Conservation (phyloP, 2,329 filamentous ascomycete species). For the Colletotrichum sp. region DNA sequence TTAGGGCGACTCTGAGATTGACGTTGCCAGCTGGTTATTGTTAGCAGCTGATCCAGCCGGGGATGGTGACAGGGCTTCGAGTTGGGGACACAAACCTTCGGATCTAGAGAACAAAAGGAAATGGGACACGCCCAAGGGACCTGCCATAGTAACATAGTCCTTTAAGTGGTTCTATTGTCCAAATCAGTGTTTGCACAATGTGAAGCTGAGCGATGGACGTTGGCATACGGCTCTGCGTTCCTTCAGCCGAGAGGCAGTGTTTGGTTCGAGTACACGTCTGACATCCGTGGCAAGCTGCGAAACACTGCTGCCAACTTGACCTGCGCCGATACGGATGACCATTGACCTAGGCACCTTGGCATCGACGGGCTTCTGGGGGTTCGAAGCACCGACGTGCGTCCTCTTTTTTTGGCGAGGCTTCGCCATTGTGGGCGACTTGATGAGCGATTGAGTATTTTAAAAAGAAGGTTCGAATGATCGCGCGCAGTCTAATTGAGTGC, state of each 20-base stretch:
- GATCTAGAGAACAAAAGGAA: constrained; percentile 92
- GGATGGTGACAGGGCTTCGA: background rate
- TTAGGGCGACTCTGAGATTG: constrained; percentile 85
- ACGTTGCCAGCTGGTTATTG: constrained; percentile 72
- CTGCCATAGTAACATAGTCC: constrained; percentile 95
- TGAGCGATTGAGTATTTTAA: background rate
- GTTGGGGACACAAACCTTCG: constrained; percentile 53
- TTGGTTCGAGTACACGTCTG: constrained; percentile 92
- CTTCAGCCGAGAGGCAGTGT: constrained; percentile 87
- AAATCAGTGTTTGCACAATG: background rate
- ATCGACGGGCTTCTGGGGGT: constrained; percentile 59
- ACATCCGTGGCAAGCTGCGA: constrained; percentile 93
- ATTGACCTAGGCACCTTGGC: constrained; percentile 85
- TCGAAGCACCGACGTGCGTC: constrained; percentile 76
- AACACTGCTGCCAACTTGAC: constrained; percentile 89
- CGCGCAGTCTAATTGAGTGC: background rate
- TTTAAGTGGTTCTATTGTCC: constrained; percentile 71
- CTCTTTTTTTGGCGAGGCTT: constrained; percentile 85
- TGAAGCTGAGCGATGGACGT: background rate
- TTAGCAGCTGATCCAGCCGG: background rate
- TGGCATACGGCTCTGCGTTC: constrained; percentile 72
- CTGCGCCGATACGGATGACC: constrained; percentile 96
- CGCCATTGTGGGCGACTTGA: constrained; percentile 64
- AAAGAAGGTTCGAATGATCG: constrained; percentile 6
- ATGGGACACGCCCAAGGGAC: constrained; percentile 91